Base-by-base conservation (phyloP, 371 early-diverging fungal species). In the Apophysomyces variabilis region DNA sequence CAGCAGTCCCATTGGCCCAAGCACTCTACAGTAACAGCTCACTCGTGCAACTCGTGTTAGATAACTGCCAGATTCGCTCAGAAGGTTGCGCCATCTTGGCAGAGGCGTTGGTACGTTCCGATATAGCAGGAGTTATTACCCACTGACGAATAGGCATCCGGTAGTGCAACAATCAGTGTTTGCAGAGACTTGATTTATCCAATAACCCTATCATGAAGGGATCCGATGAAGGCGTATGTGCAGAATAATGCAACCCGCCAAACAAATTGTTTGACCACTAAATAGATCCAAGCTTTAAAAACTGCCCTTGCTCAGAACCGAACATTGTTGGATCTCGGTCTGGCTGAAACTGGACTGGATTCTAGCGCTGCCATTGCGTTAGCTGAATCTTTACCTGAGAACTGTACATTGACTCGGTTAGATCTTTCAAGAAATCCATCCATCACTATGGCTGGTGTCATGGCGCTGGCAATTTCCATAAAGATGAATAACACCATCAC, bases 361-460 rank as follows among this genome's bases (percentile, higher is more conserved):
- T 64, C 72, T 1, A 68, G 72, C 62, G 82, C 86, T 5, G 89
- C 92, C 7, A 92, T 94, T 58, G 85, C 89, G 4, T 71, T 94
- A 26, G 93, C 95, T 8, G 95, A 94, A 76, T 79, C 85, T 47
- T 70, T 94, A 63, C 93, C 95, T 1, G 90, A 92, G 60, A 90
- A 88, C 16, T 72, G 72, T 7, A 65, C 80, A 36, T 75, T 94
- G 26, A 72, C 79, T 41, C 84, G 89, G 62, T 78, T 94, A 63
- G 93, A 94, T 68, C 73, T 94, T 43, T 88, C 92, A 5, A 79
- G 83, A 36, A 94, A 94, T 73, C 89, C 90, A 0, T 74, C 79
- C 8, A 88, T 94, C 58, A 89, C 88, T 47, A 80, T 89, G 77
- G 93, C 93, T 0, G 95, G 95, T 26, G 77, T 92, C 11, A 85